Conservation (phyloP, 2,329 filamentous ascomycete species). For the Fusarium sp. region DNA sequence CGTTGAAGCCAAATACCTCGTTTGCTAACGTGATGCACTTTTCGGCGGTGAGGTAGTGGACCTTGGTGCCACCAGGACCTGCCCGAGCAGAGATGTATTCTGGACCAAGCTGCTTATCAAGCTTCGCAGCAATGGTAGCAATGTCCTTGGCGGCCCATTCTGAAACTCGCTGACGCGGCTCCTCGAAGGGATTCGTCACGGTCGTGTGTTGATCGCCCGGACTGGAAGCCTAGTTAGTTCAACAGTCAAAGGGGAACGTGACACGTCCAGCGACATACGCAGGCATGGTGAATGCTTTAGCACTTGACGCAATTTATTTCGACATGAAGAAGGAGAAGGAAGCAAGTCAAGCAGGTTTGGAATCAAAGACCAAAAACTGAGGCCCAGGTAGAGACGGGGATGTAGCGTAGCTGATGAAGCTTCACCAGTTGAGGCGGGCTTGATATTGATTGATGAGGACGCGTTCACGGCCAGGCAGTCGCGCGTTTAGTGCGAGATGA, state of each 20-base stretch:
- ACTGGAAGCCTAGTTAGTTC: conserved; percentile 55
- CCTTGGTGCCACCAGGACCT: conserved; percentile 85
- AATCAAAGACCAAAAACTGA: not conserved
- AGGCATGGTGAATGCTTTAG: conserved; percentile 53
- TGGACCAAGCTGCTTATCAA: conserved; percentile 94
- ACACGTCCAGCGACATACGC: conserved; percentile 52
- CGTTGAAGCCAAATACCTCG: conserved; percentile 96
- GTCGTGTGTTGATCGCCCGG: conserved; percentile 73
- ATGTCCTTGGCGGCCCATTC: conserved; percentile 93
- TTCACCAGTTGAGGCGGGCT: conserved; percentile 18
- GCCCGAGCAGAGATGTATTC: conserved; percentile 93
- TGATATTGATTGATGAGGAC: conserved; percentile 29
- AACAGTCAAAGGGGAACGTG: not conserved
- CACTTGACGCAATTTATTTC: conserved; percentile 25
- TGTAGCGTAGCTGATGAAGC: conserved; percentile 2
- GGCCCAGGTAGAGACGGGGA: not conserved
- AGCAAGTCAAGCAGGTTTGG: not conserved
- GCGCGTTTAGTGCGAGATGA: conserved; percentile 37
- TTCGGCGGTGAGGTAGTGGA: conserved; percentile 95
- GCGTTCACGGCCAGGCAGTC: conserved; percentile 42
- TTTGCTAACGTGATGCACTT: conserved; percentile 97
- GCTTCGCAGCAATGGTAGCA: conserved; percentile 83
- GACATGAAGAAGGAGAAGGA: conserved; percentile 37
- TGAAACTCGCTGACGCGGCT: conserved; percentile 74
- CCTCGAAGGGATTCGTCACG: conserved; percentile 84